Percentiles rank a stretch among this genome's conserved stretches.
Evolutionary conservation across 2,329 filamentous ascomycete genomes (phyloP).

Genomic region (Aspergillus sp.): DNA sequence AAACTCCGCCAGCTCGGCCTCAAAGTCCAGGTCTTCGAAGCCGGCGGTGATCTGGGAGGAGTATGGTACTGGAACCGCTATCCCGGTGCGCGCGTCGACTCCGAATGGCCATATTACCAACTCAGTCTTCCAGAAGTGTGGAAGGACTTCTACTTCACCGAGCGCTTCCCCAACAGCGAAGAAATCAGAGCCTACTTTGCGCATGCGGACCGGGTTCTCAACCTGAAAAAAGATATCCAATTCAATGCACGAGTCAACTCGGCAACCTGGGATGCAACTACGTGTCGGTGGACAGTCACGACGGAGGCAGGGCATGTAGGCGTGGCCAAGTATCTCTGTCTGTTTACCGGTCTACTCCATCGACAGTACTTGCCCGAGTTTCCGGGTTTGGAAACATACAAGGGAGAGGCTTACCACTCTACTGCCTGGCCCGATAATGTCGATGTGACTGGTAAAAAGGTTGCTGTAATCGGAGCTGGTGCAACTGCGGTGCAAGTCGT

Average conservation of each 20-base stretch:
- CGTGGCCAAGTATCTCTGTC: constrained; percentile 45
- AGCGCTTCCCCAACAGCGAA: constrained; percentile 23
- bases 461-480: constrained; percentile 58
- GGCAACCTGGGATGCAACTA: constrained; percentile 39
- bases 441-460: constrained; percentile 48
- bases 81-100: constrained; percentile 12
- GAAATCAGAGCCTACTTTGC: constrained; percentile 50
- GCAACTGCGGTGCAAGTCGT: constrained; percentile 57
- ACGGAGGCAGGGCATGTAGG: constrained; percentile 42
- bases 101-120: constrained; percentile 5
- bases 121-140: constrained; percentile 45
- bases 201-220: constrained; percentile 45
- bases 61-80: constrained; percentile 14
- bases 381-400: constrained; percentile 44
- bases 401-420: constrained; percentile 55
- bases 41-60: constrained; percentile 6
- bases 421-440: constrained; percentile 54
- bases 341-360: constrained; percentile 47
- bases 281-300: constrained; percentile 44
- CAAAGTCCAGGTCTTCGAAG: constrained; percentile 1
- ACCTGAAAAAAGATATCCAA: constrained; percentile 45
- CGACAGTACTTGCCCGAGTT: constrained; percentile 43
- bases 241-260: constrained; percentile 46
- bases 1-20: constrained; percentile 6
- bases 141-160: constrained; percentile 46